These are phyloP conservation scores for Abrus precatorius DNA, from an alignment of 306 rosid genomes.

Conservation along the genomic window DNA sequence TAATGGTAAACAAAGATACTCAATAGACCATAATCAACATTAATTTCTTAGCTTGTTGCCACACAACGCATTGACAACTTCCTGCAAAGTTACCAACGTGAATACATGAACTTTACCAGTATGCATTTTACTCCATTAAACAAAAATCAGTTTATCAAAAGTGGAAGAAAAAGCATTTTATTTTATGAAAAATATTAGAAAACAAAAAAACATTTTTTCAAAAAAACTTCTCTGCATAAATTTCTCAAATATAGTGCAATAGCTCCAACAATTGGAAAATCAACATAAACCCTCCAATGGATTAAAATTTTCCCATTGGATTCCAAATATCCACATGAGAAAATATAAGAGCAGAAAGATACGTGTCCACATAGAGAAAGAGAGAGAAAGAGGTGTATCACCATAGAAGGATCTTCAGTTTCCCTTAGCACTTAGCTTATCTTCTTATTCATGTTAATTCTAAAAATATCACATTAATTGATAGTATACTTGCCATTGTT, in stretches of 20 bases:
- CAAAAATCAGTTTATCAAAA: conserved; percentile 7
- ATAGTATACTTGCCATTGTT: too few species aligned
- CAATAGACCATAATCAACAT: conserved; percentile 22
- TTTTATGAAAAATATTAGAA: background rate
- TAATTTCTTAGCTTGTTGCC: conserved; percentile 38
- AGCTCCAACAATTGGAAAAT: conserved; percentile 28
- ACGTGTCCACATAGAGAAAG: background rate
- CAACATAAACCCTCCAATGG: conserved; percentile 47
- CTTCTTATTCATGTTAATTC: too few species aligned
- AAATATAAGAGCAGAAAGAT: background rate
- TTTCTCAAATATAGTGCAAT: conserved; percentile 32
- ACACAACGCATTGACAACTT: conserved; percentile 30
- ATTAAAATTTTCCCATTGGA: conserved; percentile 2
- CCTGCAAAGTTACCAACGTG: conserved; percentile 53
- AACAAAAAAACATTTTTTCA: background rate
- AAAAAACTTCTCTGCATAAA: background rate
- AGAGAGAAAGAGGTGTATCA: conserved; percentile 39
- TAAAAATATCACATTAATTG: too few species aligned
- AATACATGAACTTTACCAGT: conserved; percentile 27
- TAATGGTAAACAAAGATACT: conserved; percentile 11
- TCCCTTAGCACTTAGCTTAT: background rate
- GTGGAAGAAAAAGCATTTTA: background rate
- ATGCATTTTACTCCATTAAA: conserved; percentile 18
- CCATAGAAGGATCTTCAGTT: conserved; percentile 49
- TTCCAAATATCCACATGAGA: background rate